phyloP scores from a whole-genome alignment of 106 monocot genomes.

The Chionographis japonica region DNA sequence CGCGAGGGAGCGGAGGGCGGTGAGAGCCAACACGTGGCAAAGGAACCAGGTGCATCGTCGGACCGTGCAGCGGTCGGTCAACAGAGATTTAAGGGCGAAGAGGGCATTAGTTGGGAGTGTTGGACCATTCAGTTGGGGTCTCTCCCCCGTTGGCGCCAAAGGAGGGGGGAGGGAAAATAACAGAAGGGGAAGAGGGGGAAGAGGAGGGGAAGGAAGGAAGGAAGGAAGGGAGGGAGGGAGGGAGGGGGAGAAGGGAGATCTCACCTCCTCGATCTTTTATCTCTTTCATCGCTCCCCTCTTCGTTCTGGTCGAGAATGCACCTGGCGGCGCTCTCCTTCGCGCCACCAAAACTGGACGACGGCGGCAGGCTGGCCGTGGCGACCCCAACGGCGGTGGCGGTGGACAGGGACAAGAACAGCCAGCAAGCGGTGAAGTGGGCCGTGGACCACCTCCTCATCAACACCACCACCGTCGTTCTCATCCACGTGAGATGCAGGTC shows the following conservation, averaged over 20 bases:
- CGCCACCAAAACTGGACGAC: neutral
- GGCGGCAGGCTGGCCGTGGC: neutral
- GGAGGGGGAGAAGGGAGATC: neutral
- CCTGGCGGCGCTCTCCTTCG: neutral
- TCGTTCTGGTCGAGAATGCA: too few relatives aligned
- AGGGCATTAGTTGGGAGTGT: too few relatives aligned
- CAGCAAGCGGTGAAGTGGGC: conserved; percentile 42
- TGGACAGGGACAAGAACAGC: conserved; percentile 37
- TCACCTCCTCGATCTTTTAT: neutral
- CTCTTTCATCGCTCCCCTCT: too few relatives aligned
- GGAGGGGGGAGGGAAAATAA: neutral
- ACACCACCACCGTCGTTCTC: conserved; percentile 8
- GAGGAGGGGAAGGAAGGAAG: neutral
- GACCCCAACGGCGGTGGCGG: conserved; percentile 19
- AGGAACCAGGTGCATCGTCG: too few relatives aligned
- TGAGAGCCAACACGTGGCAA: too few relatives aligned
- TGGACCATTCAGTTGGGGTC: too few relatives aligned
- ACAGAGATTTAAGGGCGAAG: too few relatives aligned
- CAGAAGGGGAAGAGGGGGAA: neutral
- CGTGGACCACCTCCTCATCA: conserved; percentile 13
- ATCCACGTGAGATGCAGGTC: conserved; percentile 18
- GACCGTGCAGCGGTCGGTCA: too few relatives aligned
- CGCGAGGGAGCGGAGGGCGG: too few relatives aligned
- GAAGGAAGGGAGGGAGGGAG: neutral
- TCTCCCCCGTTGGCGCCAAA: too few relatives aligned